Evolutionary conservation across 2,329 filamentous ascomycete genomes (phyloP).

Genomic region (Aaosphaeria pasadenensis): DNA sequence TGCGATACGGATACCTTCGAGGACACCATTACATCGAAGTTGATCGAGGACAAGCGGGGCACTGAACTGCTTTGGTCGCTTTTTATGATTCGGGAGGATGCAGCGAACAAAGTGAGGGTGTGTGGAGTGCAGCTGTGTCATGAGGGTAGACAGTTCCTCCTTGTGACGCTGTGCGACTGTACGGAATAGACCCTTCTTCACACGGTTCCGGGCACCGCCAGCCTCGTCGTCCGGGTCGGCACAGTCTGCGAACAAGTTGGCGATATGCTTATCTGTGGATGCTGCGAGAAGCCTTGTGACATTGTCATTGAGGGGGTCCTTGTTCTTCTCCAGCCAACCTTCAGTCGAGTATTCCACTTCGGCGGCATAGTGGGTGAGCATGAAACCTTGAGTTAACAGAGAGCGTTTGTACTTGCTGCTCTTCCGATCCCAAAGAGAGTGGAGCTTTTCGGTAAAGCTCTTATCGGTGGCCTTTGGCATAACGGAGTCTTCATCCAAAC

Average conservation of each 20-base stretch:
- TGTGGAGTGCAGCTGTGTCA: slow-evolving; percentile 90
- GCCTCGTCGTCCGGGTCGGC: slow-evolving; percentile 74
- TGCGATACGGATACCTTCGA: slow-evolving; percentile 97
- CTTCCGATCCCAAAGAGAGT: slow-evolving; percentile 94
- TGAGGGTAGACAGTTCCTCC: slow-evolving; percentile 94
- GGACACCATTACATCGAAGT: slow-evolving; percentile 95
- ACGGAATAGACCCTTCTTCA: slow-evolving; percentile 96
- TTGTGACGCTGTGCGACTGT: slow-evolving; percentile 97
- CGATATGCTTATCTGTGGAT: slow-evolving; percentile 80
- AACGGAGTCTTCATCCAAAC: slow-evolving; percentile 93
- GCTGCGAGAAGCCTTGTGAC: slow-evolving; percentile 81
- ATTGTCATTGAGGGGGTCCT: slow-evolving; percentile 96
- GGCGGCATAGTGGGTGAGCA: slow-evolving; percentile 94
- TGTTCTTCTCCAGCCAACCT: slow-evolving; percentile 98
- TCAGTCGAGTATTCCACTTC: slow-evolving; percentile 97
- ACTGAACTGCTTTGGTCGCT: slow-evolving; percentile 88
- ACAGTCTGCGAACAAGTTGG: slow-evolving; percentile 83
- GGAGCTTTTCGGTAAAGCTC: slow-evolving; percentile 96
- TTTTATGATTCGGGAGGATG: slow-evolving; percentile 97
- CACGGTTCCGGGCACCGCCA: slow-evolving; percentile 68
- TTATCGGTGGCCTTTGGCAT: slow-evolving; percentile 99
- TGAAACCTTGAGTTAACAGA: slow-evolving; percentile 84
- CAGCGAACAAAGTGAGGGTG: slow-evolving; percentile 98
- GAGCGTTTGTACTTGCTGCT: slow-evolving; percentile 89
- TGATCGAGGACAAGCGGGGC: slow-evolving; percentile 93